phyloP scores from a whole-genome alignment of 2,329 filamentous ascomycete species.

The Lachnellula subtilissima region DNA sequence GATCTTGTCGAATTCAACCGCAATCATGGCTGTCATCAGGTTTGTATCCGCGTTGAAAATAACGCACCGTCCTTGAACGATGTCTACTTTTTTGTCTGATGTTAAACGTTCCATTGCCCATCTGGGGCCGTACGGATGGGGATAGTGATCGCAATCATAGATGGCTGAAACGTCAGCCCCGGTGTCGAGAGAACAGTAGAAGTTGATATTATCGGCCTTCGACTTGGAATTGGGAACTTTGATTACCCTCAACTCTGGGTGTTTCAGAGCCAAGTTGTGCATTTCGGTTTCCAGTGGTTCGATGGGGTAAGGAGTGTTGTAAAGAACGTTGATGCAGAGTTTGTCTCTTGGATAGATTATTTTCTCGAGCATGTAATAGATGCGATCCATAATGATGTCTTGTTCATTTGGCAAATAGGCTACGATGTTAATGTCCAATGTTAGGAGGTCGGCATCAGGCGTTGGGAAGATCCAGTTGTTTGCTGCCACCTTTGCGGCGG shows the following conservation, averaged over 20 bases:
- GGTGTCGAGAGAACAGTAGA: conserved; percentile 41
- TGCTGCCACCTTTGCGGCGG: conserved; percentile 34
- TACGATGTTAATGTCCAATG: conserved; percentile 44
- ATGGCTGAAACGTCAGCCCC: conserved; percentile 43
- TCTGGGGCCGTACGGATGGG: conserved; percentile 43
- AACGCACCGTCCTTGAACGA: conserved; percentile 46
- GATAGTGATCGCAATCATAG: conserved; percentile 47
- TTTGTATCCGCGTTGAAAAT: conserved; percentile 42
- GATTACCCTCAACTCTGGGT: conserved; percentile 40
- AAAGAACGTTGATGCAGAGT: conserved; percentile 44
- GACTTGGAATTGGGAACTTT: conserved; percentile 45
- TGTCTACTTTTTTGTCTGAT: conserved; percentile 38
- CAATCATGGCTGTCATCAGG: conserved; percentile 42
- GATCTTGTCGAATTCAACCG: conserved; percentile 48
- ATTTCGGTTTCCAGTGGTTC: conserved; percentile 42
- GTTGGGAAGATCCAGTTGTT: conserved; percentile 40
- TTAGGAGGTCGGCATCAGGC: conserved; percentile 36
- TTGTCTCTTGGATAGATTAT: conserved; percentile 42
- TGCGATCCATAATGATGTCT: conserved; percentile 44
- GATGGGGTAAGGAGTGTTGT: conserved; percentile 44
- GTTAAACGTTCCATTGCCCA: conserved; percentile 46
- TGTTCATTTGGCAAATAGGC: conserved; percentile 48
- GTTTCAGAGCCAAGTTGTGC: conserved; percentile 33
- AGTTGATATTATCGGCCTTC: conserved; percentile 47
- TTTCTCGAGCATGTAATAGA: conserved; percentile 42